Evolutionary conservation across 257 asterid species (phyloP).

Genomic region (Sherardia arvensis): DNA sequence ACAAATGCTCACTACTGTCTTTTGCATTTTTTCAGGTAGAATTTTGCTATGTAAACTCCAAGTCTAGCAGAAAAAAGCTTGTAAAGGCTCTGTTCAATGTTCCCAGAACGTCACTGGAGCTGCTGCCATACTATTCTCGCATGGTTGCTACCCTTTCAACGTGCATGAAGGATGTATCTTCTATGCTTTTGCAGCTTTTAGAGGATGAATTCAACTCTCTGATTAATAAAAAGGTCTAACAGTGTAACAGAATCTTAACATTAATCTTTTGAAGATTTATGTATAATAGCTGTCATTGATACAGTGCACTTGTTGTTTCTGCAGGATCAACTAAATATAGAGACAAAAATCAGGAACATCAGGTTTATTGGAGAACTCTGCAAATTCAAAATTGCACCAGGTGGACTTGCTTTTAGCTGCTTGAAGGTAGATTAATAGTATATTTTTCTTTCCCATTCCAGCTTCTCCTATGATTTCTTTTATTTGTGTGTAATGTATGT

Average conservation of each 20-base stretch:
- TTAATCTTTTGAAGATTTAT: background rate
- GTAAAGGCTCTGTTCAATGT: constrained; percentile 93
- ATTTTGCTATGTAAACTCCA: constrained; percentile 94
- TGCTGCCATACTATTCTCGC: constrained; percentile 95
- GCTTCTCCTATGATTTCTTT: background rate
- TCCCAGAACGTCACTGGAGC: constrained; percentile 92
- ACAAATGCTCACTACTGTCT: constrained; percentile 15
- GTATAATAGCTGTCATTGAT: background rate
- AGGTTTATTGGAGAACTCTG: constrained; percentile 97
- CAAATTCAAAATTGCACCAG: constrained; percentile 89
- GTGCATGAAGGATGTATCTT: constrained; percentile 87
- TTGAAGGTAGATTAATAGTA: constrained; percentile 51
- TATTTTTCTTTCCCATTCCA: background rate
- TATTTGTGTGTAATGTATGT: background rate
- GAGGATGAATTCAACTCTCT: constrained; percentile 91
- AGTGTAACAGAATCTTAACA: background rate
- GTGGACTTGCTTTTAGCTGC: constrained; percentile 84
- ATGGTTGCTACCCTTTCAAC: constrained; percentile 91
- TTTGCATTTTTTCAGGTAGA: constrained; percentile 61
- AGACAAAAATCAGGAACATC: constrained; percentile 90
- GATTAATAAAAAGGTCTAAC: constrained; percentile 84
- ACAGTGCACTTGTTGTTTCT: constrained; percentile 16
- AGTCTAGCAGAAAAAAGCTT: constrained; percentile 91
- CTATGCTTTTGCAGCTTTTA: constrained; percentile 85
- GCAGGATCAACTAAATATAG: constrained; percentile 99